phyloP scores from a whole-genome alignment of 768 basidiomycete species.

The Psilocybe cyanescens region DNA sequence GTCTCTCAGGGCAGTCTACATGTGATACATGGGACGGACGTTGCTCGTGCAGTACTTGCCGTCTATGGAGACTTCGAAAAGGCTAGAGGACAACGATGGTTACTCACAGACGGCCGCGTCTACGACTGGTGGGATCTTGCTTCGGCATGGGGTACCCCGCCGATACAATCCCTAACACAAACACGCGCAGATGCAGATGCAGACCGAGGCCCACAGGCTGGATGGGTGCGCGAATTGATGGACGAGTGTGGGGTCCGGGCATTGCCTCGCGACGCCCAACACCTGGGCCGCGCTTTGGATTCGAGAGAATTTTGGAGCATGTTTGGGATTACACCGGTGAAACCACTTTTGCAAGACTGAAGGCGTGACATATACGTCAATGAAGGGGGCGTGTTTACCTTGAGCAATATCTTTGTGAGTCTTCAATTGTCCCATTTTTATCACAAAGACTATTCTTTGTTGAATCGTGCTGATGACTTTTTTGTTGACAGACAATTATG shows the following conservation, averaged over 20 bases:
- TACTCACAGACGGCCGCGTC: slow-evolving; percentile 56
- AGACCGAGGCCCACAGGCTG: slow-evolving; percentile 40
- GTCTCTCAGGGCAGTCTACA: slow-evolving; percentile 55
- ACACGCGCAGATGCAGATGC: slow-evolving; percentile 9
- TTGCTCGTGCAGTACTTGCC: slow-evolving; percentile 63
- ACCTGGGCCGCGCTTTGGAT: slow-evolving; percentile 58
- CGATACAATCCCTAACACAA: not conserved
- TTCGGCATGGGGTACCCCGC: slow-evolving; percentile 49
- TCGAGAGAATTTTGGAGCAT: slow-evolving; percentile 64
- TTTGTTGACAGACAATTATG: too few relatives aligned
- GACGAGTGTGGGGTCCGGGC: slow-evolving; percentile 49
- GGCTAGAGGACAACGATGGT: slow-evolving; percentile 56
- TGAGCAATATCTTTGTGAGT: too few relatives aligned
- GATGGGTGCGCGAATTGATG: slow-evolving; percentile 67
- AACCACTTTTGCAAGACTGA: slow-evolving; percentile 34
- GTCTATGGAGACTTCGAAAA: slow-evolving; percentile 47
- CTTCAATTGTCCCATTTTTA: too few relatives aligned
- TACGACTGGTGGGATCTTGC: slow-evolving; percentile 76
- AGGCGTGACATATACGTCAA: not conserved
- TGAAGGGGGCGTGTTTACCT: not conserved
- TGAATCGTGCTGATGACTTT: too few relatives aligned
- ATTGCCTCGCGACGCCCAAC: slow-evolving; percentile 52
- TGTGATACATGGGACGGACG: slow-evolving; percentile 63
- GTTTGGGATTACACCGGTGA: slow-evolving; percentile 47
- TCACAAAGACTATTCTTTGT: too few relatives aligned